Conservation (phyloP, 192 early-diverging fungal species). For the Podila minutissima region DNA sequence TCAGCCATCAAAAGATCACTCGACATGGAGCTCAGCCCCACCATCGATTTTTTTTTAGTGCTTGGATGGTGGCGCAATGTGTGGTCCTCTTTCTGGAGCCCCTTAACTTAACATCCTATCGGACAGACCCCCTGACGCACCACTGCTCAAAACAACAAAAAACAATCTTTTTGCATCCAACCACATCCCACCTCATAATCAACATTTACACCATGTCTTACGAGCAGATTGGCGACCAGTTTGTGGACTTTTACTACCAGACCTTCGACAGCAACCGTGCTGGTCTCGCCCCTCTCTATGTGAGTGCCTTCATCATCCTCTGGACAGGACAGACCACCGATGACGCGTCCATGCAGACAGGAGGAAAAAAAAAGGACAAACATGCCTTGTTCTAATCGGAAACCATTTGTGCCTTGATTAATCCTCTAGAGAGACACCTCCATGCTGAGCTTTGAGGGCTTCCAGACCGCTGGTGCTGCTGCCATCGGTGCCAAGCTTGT, state of each 20-base stretch:
- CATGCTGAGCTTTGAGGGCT: conserved; percentile 90
- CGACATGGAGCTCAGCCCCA: no score
- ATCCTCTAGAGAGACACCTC: conserved; percentile 73
- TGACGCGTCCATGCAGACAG: no score
- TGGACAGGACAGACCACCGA: background rate
- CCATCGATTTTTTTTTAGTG: no score
- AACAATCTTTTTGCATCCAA: background rate
- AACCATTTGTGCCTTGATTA: background rate
- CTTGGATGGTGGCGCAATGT: no score
- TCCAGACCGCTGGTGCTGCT: conserved; percentile 64
- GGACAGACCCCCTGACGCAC: no score
- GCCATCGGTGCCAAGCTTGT: conserved; percentile 82
- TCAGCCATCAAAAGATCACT: no score
- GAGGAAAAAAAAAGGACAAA: background rate
- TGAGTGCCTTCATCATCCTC: conserved; percentile 56
- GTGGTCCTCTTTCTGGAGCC: no score
- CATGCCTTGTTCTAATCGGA: conserved; percentile 4
- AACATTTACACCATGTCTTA: conserved; percentile 10
- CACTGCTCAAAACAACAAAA: no score
- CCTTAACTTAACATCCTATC: no score
- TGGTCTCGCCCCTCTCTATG: conserved; percentile 79
- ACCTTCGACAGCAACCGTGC: conserved; percentile 82
- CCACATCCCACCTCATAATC: background rate
- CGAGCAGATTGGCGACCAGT: conserved; percentile 67
- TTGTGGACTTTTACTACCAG: conserved; percentile 89